Conservation (phyloP, 306 rosid species). For the Cotoneaster glaucophyllus region DNA sequence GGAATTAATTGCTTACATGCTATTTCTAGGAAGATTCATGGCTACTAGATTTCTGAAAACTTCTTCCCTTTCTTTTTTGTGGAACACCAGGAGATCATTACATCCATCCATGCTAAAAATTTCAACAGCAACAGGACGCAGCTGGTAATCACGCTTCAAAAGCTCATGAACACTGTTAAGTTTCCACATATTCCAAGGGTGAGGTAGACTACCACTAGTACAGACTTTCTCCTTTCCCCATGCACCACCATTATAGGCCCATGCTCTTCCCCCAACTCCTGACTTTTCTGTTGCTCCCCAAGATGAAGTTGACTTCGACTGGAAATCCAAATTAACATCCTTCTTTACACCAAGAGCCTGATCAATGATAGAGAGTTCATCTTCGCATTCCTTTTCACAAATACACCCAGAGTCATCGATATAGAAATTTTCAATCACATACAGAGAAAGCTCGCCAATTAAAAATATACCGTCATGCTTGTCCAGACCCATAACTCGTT, state of each 20-base stretch:
- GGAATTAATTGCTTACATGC: conserved; percentile 60
- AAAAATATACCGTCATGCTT: conserved; percentile 97
- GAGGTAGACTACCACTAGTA: conserved; percentile 75
- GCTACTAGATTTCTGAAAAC: conserved; percentile 86
- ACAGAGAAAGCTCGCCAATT: conserved; percentile 82
- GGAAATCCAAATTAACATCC: conserved; percentile 71
- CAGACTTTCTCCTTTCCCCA: conserved; percentile 97
- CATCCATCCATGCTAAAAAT: conserved; percentile 99
- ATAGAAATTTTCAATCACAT: conserved; percentile 92
- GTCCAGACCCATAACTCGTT: conserved; percentile 94
- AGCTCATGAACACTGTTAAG: conserved; percentile 97
- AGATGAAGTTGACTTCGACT: conserved; percentile 72
- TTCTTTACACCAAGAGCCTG: conserved; percentile 98
- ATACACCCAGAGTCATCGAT: conserved; percentile 81
- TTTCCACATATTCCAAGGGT: conserved; percentile 99
- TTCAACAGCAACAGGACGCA: conserved; percentile 98
- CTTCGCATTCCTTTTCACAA: conserved; percentile 83
- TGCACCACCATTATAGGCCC: conserved; percentile 99
- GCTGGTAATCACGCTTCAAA: conserved; percentile 97
- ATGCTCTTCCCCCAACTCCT: conserved; percentile 92
- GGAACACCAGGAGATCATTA: conserved; percentile 96
- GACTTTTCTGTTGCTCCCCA: conserved; percentile 56
- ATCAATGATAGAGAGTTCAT: conserved; percentile 91
- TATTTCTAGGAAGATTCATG: conserved; percentile 95
- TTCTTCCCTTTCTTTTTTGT: conserved; percentile 97